Conservation (phyloP, 495 filamentous ascomycete species). For the Xylaria palmicola region DNA sequence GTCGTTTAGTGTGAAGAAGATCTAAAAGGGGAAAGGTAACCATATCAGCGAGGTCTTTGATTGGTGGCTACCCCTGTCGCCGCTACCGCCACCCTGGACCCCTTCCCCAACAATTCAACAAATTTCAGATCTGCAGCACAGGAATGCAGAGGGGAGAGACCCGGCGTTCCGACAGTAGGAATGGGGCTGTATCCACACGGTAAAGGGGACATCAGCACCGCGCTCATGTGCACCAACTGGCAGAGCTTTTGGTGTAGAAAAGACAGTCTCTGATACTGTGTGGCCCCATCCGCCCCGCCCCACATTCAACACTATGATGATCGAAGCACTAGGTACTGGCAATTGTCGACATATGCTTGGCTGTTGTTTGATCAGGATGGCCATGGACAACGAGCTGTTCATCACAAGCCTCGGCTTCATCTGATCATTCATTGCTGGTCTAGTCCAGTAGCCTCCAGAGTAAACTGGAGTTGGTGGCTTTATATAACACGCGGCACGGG, state of each 20-base stretch:
- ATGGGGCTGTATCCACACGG: not conserved
- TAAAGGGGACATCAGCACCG: too few relatives aligned
- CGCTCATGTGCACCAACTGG: not conserved
- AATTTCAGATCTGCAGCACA: slow-evolving; percentile 25
- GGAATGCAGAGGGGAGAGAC: not conserved
- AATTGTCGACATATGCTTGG: not conserved
- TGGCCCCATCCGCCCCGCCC: too few relatives aligned
- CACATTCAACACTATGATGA: slow-evolving; percentile 4
- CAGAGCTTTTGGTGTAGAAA: not conserved
- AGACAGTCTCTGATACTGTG: slow-evolving; percentile 5
- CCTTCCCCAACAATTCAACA: slow-evolving; percentile 40
- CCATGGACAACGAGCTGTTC: not conserved
- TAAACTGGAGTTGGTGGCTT: too few relatives aligned
- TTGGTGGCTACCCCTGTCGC: slow-evolving; percentile 22
- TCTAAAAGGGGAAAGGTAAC: slow-evolving; percentile 28
- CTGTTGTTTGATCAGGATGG: not conserved
- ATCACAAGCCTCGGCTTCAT: not conserved
- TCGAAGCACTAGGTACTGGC: not conserved
- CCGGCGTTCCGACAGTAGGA: not conserved
- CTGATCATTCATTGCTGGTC: not conserved
- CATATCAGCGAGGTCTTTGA: slow-evolving; percentile 8
- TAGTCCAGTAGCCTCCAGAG: too few relatives aligned
- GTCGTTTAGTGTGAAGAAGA: not conserved
- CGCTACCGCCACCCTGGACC: slow-evolving; percentile 22
- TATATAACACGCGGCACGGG: too few relatives aligned